Base-by-base conservation (phyloP, 2,329 filamentous ascomycete species). In the Stachybotrys chartarum region DNA sequence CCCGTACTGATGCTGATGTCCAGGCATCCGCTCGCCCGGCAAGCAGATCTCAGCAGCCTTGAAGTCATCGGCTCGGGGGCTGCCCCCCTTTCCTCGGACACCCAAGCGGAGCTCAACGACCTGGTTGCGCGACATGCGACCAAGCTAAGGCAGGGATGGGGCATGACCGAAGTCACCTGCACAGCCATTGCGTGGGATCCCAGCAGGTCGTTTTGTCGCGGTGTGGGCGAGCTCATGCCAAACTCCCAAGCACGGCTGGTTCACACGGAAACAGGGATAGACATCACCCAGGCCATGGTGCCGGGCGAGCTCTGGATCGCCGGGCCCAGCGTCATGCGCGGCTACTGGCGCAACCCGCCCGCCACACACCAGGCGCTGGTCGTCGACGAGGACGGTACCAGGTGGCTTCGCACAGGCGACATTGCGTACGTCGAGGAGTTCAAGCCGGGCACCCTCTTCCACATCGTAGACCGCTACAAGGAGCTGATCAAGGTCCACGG, bases 151-250 rank as follows among this genome's bases (percentile, higher is more conserved):
- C 90, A 93, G 69, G 90, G 89, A 5, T 95, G 89, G 87, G 91
- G 91, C 6, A 93, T 95, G 90, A 94, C 90, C 1, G 90, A 94
- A 67, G 73, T 81, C 3, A 94, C 90, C 0, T 93, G 90, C 68
- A 84, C 86, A 0, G 76, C 81, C 17, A 78, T 88, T 12, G 78
- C 78, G 7, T 91, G 85, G 79, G 77, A 88, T 59, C 78, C 90
- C 18, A 93, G 92, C 65, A 58, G 59, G 48, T 53, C 59, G 7
- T 57, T 59, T 16, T 66, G 61, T 42, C 56, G 62, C 47, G 65
- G 64, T 16, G 62, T 64, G 17, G 64, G 64, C 39, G 64, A 63
- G 55, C 54, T 65, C 83, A 81, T 64, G 47, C 63, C 64, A 4
- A 61, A 66, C 54, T 66, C 63, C 39, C 78, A 83, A 61, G 87